Percentiles rank a stretch among this genome's conserved stretches.
Evolutionary conservation across 192 early-diverging fungal species (phyloP).

Genomic region (Pilaira anomala): DNA sequence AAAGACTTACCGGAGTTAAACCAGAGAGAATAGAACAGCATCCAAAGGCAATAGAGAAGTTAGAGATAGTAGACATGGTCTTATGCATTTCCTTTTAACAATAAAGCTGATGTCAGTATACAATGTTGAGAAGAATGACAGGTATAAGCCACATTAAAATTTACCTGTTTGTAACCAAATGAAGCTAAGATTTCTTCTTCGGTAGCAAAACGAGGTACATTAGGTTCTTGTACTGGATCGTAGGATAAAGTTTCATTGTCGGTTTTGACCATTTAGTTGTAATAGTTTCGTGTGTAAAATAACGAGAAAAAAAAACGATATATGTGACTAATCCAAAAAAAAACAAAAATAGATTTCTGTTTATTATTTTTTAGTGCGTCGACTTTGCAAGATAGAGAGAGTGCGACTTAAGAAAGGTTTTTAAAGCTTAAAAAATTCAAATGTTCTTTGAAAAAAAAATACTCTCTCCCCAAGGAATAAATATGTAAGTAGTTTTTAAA

Average conservation of each 20-base stretch:
- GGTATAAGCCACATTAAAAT: neutral
- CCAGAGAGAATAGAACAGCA: slow-evolving; percentile 52
- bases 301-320: no score
- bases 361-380: no score
- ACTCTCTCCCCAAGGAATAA: no score
- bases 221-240: slow-evolving; percentile 3
- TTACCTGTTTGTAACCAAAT: slow-evolving; percentile 43
- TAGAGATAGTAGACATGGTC: slow-evolving; percentile 45
- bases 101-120: neutral
- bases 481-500: no score
- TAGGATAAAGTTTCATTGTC: slow-evolving; percentile 2
- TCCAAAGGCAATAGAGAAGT: slow-evolving; percentile 53
- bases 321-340: no score
- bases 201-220: slow-evolving; percentile 1
- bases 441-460: no score
- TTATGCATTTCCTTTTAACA: slow-evolving; percentile 49
- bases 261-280: neutral
- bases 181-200: slow-evolving; percentile 34
- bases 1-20: slow-evolving; percentile 44
- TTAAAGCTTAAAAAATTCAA: no score
- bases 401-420: no score
- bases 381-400: no score
- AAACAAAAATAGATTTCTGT: no score
- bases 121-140: neutral
- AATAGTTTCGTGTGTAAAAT: no score